These are phyloP conservation scores for Candida orba DNA, from an alignment of 805 yeast genomes.

Conservation along the genomic window DNA sequence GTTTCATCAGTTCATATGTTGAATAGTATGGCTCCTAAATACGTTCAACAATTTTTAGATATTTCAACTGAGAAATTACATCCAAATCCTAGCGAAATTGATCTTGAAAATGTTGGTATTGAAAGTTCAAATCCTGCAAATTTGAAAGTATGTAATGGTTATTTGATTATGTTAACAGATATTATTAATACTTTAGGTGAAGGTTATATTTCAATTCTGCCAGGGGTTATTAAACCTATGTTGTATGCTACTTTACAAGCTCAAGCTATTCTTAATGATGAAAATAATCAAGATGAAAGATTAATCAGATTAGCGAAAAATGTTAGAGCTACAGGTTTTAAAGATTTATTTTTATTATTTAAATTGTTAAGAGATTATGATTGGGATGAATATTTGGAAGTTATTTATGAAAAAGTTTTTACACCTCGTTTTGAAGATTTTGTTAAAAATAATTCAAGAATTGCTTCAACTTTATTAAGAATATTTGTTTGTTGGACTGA, in stretches of 20 bases:
- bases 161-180: conserved; percentile 52
- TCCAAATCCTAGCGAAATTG: conserved; percentile 9
- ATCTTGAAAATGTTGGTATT: conserved; percentile 13
- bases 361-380: conserved; percentile 42
- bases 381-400: conserved; percentile 49
- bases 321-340: conserved; percentile 63
- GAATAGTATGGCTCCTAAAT: conserved; percentile 45
- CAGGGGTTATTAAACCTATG: conserved; percentile 29
- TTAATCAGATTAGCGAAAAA: conserved; percentile 36
- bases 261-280: conserved; percentile 32
- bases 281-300: conserved; percentile 14
- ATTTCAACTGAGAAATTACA: conserved; percentile 44
- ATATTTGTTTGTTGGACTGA: conserved; percentile 56
- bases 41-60: conserved; percentile 51
- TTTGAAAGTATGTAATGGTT: conserved; percentile 55
- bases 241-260: conserved; percentile 39
- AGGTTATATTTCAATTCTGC: conserved; percentile 40
- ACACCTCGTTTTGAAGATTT: conserved; percentile 61
- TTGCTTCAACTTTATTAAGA: conserved; percentile 62
- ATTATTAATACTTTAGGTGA: conserved; percentile 53
- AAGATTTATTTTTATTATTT: conserved; percentile 52
- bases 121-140: conserved; percentile 3
- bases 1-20: conserved; percentile 60
- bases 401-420: conserved; percentile 48
- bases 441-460: conserved; percentile 75